Conservation (phyloP, 139 green algal genomes). For the Marvania coccoides region DNA sequence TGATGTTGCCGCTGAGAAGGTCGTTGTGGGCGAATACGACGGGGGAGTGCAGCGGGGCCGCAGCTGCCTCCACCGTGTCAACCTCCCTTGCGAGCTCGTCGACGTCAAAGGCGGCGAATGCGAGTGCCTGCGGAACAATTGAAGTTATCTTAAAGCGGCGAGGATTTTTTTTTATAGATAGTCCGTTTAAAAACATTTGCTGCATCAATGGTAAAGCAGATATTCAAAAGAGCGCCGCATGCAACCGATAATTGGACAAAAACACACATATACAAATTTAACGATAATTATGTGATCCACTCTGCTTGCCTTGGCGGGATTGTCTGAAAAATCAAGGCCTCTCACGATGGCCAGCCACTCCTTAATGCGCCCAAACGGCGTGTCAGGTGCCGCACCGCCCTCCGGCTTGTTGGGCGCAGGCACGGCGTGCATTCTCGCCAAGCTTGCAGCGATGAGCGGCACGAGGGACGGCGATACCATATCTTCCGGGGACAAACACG, state of each 20-base stretch:
- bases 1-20: conserved; percentile 81
- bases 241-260: too few relatives aligned
- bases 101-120: conserved; percentile 48
- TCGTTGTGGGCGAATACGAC: conserved; percentile 88
- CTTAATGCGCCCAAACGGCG: conserved; percentile 13
- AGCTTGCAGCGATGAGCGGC: conserved; percentile 47
- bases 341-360: conserved; percentile 55
- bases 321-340: conserved; percentile 40
- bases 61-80: conserved; percentile 30
- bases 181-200: too few relatives aligned
- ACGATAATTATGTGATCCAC: too few relatives aligned
- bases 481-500: conserved; percentile 55
- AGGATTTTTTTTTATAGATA: too few relatives aligned
- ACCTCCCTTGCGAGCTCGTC: conserved; percentile 44
- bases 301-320: neutral
- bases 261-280: too few relatives aligned
- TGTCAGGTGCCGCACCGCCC: neutral
- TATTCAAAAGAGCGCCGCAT: too few relatives aligned
- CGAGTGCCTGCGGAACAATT: too few relatives aligned
- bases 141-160: too few relatives aligned
- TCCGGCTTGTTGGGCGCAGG: neutral
- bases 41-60: conserved; percentile 24
- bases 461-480: conserved; percentile 45
- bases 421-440: conserved; percentile 45
- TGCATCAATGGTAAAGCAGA: too few relatives aligned